Evolutionary conservation across 352 stramenopile genomes (phyloP), one percentile per base, ranked within the genome.

Genomic region (Phytophthora cactorum): DNA sequence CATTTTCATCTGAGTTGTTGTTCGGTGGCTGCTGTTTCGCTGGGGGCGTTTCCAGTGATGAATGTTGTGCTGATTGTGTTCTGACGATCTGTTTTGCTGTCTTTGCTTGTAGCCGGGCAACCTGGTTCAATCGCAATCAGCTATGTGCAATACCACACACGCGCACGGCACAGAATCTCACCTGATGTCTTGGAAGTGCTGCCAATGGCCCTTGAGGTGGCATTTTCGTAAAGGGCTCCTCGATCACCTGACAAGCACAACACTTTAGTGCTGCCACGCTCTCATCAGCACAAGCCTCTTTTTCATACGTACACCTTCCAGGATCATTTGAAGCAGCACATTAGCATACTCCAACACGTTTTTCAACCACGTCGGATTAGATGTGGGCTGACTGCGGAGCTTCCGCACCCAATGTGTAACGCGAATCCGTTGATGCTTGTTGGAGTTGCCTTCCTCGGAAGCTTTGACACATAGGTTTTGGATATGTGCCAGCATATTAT

Each of bases 351-450:
- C 77, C 11, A 72, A 46, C 9, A 91, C 82, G 28, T 81, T 88
- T 51, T 86, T 88, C 9, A 78, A 54, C 84, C 82, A 91, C n/a
- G 75, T 69, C 4, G 70, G 49, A 46, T 89, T 91, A 11, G 75
- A 72, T 6, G 77, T 79, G 7, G 82, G 73, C 64, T 91, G 81
- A 29, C 78, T 73, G 6, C 78, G 74, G 25, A 91, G 75, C 56
- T 87, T 89, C 3, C 67, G 66, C 39, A 90, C 56, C 81, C 82
- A 92, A 52, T 87, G 81, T 11, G 46, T 74, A 52, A 91, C 57
- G 44, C 82, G 82, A 57, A 91, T 88, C 25, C 82, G 77, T 68
- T 89, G 70, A 62, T 91, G 81, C n/a, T 86, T 86, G 52, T 15
- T 73, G n/a, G 54, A 52, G 3, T 28, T 62, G 7, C 49, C 50